Evolutionary conservation across 257 asterid genomes (phyloP).

Genomic region (Forsythia viridissima): DNA sequence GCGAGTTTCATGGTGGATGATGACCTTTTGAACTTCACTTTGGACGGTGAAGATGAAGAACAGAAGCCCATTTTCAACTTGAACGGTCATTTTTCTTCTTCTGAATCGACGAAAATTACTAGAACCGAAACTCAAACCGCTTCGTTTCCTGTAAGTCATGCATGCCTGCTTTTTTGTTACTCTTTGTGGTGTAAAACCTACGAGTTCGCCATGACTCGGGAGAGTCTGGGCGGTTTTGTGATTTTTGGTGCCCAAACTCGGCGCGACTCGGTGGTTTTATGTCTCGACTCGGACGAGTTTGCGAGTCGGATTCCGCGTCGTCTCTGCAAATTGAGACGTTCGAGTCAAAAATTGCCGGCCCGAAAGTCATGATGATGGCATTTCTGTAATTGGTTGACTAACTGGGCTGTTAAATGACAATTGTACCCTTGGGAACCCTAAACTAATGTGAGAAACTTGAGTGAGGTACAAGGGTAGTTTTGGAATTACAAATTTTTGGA

Average conservation of each 20-base stretch:
- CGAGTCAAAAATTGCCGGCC: slow-evolving; percentile 3
- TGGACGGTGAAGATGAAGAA: slow-evolving; percentile 41
- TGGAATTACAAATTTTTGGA: neutral
- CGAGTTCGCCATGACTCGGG: neutral
- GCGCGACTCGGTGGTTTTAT: neutral
- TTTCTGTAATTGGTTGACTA: neutral
- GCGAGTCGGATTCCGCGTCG: neutral
- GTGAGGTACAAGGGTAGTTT: neutral
- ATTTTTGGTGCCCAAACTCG: neutral
- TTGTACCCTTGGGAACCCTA: neutral
- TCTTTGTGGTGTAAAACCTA: neutral
- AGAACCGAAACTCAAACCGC: neutral
- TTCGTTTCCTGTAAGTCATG: slow-evolving; percentile 3
- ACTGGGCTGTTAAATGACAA: neutral
- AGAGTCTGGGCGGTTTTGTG: neutral
- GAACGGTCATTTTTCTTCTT: neutral
- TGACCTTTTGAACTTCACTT: slow-evolving; percentile 68
- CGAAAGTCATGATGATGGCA: no score
- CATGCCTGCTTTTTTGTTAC: neutral
- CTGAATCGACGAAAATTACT: neutral
- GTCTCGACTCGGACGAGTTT: neutral
- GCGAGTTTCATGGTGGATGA: slow-evolving; percentile 50
- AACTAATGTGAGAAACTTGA: neutral
- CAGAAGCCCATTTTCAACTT: neutral
- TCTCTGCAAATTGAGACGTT: neutral